phyloP scores from a whole-genome alignment of 2,329 filamentous ascomycete species.

The Fusarium redolens region DNA sequence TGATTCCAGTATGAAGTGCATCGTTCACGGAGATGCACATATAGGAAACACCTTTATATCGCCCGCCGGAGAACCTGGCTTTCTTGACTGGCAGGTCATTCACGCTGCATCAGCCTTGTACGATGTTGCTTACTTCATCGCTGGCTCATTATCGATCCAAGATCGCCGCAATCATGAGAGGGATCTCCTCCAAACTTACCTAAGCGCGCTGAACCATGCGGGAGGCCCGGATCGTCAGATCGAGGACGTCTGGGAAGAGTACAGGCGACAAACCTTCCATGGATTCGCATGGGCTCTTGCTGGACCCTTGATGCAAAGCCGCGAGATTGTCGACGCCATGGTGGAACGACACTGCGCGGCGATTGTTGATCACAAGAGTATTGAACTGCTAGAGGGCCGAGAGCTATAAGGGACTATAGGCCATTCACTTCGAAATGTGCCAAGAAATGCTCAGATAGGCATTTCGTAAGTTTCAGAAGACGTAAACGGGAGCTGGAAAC shows the following conservation, averaged over 20 bases:
- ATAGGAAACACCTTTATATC: conserved; percentile 15
- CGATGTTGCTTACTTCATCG: conserved; percentile 17
- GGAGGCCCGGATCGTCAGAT: background rate
- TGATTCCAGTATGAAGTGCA: background rate
- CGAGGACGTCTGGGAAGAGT: conserved; percentile 18
- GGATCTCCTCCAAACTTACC: conserved; percentile 17
- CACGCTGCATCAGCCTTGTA: conserved; percentile 16
- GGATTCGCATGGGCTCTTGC: conserved; percentile 27
- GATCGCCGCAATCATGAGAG: conserved; percentile 13
- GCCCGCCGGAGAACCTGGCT: conserved; percentile 3
- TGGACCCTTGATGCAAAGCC: conserved; percentile 25
- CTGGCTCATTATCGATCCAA: background rate
- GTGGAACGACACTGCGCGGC: conserved; percentile 11
- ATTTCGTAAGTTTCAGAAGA: no score
- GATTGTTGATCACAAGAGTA: conserved; percentile 24
- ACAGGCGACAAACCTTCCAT: conserved; percentile 17
- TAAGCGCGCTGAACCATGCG: background rate
- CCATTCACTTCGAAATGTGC: no score
- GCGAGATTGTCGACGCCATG: conserved; percentile 19
- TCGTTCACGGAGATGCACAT: conserved; percentile 16
- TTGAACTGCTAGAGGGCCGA: conserved; percentile 11
- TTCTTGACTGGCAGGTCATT: conserved; percentile 24
- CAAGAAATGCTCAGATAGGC: no score
- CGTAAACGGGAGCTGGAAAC: no score
- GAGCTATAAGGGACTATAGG: background rate